phyloP scores from a whole-genome alignment of 1,139 yeast genomes.

The Lodderomyces orthopsilosis region DNA sequence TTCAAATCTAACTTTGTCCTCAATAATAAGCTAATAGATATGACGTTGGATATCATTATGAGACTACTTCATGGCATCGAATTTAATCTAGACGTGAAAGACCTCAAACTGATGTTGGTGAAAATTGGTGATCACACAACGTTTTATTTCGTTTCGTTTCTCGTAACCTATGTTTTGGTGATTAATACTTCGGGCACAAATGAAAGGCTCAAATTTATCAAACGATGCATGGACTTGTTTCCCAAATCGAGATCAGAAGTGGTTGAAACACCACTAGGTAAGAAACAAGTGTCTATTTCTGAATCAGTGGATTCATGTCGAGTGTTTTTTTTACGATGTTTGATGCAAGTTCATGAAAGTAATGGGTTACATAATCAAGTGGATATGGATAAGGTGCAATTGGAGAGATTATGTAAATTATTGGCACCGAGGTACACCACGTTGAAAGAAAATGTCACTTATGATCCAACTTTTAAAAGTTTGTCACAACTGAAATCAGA shows the following conservation, averaged over 20 bases:
- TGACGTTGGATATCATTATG: conserved; percentile 6
- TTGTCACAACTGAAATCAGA: neutral
- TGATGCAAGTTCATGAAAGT: conserved; percentile 16
- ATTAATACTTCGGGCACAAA: neutral
- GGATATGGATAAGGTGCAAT: conserved; percentile 23
- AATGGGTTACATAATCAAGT: conserved; percentile 24
- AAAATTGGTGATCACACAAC: conserved; percentile 1
- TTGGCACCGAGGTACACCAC: conserved; percentile 18
- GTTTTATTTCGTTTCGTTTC: conserved; percentile 4
- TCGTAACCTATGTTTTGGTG: neutral
- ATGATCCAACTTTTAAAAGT: neutral
- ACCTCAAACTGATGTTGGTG: neutral
- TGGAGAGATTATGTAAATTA: conserved; percentile 16
- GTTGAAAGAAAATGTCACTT: conserved; percentile 12
- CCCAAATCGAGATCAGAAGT: conserved; percentile 1
- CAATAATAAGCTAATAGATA: conserved; percentile 16
- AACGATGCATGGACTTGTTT: neutral
- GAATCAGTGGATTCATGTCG: conserved; percentile 22
- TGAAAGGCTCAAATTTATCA: neutral
- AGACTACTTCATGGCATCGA: conserved; percentile 3
- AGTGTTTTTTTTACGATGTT: conserved; percentile 21
- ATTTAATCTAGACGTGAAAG: conserved; percentile 2
- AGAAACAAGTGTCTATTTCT: conserved; percentile 9
- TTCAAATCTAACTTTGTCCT: conserved; percentile 2
- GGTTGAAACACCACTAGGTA: neutral